These are phyloP conservation scores for Beauveria asiatica DNA, from an alignment of 2,329 filamentous ascomycete genomes.

Conservation along the genomic window DNA sequence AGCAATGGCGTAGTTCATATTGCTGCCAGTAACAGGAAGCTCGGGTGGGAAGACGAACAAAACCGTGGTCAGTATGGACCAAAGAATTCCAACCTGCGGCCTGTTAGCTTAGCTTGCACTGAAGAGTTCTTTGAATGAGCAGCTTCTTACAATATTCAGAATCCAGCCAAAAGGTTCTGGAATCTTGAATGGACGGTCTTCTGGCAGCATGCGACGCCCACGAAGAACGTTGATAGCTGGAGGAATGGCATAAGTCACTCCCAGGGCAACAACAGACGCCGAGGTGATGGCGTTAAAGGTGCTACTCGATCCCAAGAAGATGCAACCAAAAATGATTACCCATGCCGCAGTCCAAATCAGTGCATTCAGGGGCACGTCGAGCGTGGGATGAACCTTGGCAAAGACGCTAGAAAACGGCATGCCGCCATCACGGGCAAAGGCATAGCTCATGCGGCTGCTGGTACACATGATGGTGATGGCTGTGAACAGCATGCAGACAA, in stretches of 20 bases:
- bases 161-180: conserved; percentile 8
- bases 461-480: conserved; percentile 58
- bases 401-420: conserved; percentile 54
- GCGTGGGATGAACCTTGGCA: conserved; percentile 49
- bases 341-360: conserved; percentile 51
- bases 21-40: conserved; percentile 50
- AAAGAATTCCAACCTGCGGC: conserved; percentile 43
- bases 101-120: conserved; percentile 13
- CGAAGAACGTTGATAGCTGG: conserved; percentile 51
- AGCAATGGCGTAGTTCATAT: conserved; percentile 55
- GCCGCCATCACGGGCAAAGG: conserved; percentile 56
- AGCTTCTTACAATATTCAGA: conserved; percentile 3
- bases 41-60: conserved; percentile 26
- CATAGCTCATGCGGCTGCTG: conserved; percentile 56
- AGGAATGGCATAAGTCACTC: conserved; percentile 67
- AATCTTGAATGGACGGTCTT: conserved; percentile 9
- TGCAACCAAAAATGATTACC: conserved; percentile 59
- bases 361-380: conserved; percentile 61
- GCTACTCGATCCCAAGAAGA: conserved; percentile 56
- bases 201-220: conserved; percentile 1
- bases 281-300: conserved; percentile 67
- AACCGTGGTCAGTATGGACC: conserved; percentile 62
- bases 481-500: conserved; percentile 56
- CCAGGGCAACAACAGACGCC: conserved; percentile 62
- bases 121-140: rapidly evolving